Base-by-base conservation (phyloP, 2,329 filamentous ascomycete species). In the Hymenoscyphus albidus region DNA sequence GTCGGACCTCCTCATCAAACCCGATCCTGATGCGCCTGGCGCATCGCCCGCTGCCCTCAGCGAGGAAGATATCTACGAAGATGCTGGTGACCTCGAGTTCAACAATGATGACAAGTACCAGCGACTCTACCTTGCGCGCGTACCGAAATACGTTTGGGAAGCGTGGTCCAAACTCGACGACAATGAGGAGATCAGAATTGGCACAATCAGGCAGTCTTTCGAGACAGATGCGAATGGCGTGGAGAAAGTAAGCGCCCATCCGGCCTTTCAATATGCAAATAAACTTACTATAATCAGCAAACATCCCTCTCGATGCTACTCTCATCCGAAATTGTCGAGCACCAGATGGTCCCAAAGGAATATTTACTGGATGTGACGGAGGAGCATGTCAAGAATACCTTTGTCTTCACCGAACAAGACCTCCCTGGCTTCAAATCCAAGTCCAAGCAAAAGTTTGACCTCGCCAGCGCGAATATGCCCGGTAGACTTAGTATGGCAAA, bases 361-460 rank as follows among this genome's bases (percentile, higher is more conserved):
- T 99, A 97, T 78, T 85, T 92, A 70, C 80, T 98, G 64, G 88
- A 92, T 58, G 82, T 92, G 58, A 88, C 85, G 31, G 84, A 86
- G 51, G 76, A 80, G 54, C 78, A 85, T n/a, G 86, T 94, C 40
- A 86, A 86, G 73, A 97, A 97, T 77, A 95, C 93, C 22, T 96
- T 90, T 75, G 82, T 98, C 64, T 99, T 99, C 75, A 93, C 90
- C 51, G 95, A 99, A 78, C 93, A 96, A 76, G 92, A 98, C 73
- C 83, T 97, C 27, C 91, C 93, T 0, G 91, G 91, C 44, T 93
- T 88, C 78, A 85, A 85, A 70, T 80, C 80, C 18, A 84, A 83
- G 75, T 84, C 84, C 73, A 84, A 82, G 71, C 78, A 78, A 58
- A 80, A 83, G 60, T 80, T 82, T n/a, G 82, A 85, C 62, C 82